Percentiles rank a stretch among this genome's conserved stretches.
phyloP scores from a whole-genome alignment of 192 early-diverging fungal species.

The Dissophora ornata region DNA sequence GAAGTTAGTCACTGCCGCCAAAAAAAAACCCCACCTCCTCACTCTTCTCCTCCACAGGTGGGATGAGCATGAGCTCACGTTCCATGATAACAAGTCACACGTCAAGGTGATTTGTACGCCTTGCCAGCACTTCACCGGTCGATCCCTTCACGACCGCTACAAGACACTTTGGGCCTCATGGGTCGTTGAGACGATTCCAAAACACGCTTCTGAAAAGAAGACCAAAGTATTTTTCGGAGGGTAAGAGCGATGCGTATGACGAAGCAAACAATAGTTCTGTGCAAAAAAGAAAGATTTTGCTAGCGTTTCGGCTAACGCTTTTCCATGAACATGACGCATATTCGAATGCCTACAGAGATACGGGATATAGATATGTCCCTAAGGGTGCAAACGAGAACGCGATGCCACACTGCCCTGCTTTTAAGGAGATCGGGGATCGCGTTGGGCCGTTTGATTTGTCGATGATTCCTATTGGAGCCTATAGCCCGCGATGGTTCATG shows the following conservation, averaged over 20 bases:
- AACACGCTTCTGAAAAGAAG: constrained; percentile 39
- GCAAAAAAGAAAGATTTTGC: too few relatives aligned
- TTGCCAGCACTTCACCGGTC: constrained; percentile 77
- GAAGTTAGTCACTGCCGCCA: too few relatives aligned
- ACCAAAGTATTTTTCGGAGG: constrained; percentile 71
- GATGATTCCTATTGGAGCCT: constrained; percentile 89
- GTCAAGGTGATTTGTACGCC: constrained; percentile 71
- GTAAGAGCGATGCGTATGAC: constrained; percentile 16
- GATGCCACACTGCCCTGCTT: constrained; percentile 81
- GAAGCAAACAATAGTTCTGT: too few relatives aligned
- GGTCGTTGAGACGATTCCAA: constrained; percentile 61
- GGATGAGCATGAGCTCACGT: constrained; percentile 39
- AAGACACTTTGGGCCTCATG: constrained; percentile 86
- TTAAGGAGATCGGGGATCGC: constrained; percentile 82
- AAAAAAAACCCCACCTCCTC: too few relatives aligned
- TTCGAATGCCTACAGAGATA: constrained; percentile 67
- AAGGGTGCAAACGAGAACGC: constrained; percentile 55
- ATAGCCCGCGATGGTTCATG: constrained; percentile 79
- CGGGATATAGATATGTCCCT: constrained; percentile 78
- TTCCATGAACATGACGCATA: too few relatives aligned
- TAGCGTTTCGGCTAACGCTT: neutral
- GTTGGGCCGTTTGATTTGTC: constrained; percentile 80
- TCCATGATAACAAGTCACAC: constrained; percentile 25
- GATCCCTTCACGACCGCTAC: constrained; percentile 73
- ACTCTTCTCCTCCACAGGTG: constrained; percentile 6